Evolutionary conservation across 148 eudicot genomes (phyloP), one percentile per base, ranked within the genome.

Genomic region (Rhododendron henanense): DNA sequence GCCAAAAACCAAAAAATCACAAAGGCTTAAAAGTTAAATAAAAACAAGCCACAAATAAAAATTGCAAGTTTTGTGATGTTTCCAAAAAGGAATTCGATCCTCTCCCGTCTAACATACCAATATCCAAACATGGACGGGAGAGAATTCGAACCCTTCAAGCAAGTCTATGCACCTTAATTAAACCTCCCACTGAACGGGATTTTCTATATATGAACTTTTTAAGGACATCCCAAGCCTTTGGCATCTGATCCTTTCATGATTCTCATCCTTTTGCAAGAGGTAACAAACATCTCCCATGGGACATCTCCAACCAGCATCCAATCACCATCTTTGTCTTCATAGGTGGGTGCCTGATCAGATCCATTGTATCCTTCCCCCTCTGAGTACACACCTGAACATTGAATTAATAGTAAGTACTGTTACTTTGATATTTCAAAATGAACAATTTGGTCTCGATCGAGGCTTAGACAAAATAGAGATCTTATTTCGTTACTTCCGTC

Each of bases 241-340:
- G 95, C 98, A 76, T 95, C 98, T 44, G 95, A 94, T 75, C 92
- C 91, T 84, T 90, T 95, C 94, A 95, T 95, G 89, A 95, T 90
- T 87, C 98, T 87, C 51, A 95, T 85, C 86, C 98, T 93, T 85
- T 89, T 95, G 92, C 98, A 95, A 75, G 95, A 90, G 81, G 87
- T 90, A 39, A 84, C 82, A 79, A 95, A 94, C 97, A 95, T 94
- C 65, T 94, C 94, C 98, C 98, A 95, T 15, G 98, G 98, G 10
- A 95, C 98, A 88, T 95, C 98, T 76, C 98, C 98, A 13, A 92
- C 94, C 41, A 95, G 89, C 98, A 95, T 95, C 98, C 96, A 95
- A 79, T 95, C 98, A 39, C 96, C 94, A 51, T 93, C 95, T 80
- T 90, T 92, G 86, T 93, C 95, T 89, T 93, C 92, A 79, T 91